Conservation (phyloP, 768 basidiomycete genomes). For the Tricholoma saponaceum region DNA sequence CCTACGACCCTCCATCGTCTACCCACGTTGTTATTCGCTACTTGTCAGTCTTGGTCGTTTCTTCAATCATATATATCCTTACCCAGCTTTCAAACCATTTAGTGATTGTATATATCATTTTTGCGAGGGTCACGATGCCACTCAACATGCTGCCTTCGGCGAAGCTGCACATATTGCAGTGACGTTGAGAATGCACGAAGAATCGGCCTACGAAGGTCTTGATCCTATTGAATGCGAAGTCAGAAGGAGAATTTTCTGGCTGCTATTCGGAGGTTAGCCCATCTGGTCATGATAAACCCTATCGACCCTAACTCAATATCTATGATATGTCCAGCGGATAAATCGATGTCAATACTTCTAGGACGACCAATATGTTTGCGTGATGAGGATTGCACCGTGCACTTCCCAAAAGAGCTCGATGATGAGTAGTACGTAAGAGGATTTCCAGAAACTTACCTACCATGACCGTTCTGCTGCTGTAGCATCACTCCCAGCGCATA, state of each 20-base stretch:
- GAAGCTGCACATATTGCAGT: conserved; percentile 84
- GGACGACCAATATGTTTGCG: conserved; percentile 82
- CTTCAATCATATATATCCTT: conserved; percentile 5
- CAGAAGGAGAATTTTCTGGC: conserved; percentile 83
- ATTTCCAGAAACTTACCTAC: conserved; percentile 24
- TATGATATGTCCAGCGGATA: conserved; percentile 58
- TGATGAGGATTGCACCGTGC: conserved; percentile 87
- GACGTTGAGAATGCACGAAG: conserved; percentile 82
- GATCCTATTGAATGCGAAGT: conserved; percentile 88
- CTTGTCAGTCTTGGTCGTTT: conserved; percentile 51
- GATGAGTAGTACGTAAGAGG: conserved; percentile 74
- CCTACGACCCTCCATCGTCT: conserved; percentile 80
- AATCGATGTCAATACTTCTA: conserved; percentile 83
- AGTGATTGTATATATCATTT: conserved; percentile 87
- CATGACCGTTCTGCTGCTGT: conserved; percentile 13
- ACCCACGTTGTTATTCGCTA: conserved; percentile 87
- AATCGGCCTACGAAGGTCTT: conserved; percentile 74
- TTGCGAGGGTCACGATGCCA: conserved; percentile 84
- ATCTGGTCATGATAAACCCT: not conserved
- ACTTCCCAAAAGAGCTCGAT: conserved; percentile 85
- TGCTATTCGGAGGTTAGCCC: conserved; percentile 77
- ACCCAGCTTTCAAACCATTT: conserved; percentile 7
- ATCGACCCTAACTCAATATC: conserved; percentile 6
- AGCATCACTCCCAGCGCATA: conserved; percentile 85
- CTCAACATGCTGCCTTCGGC: conserved; percentile 83